A percentile compares a stretch with the other conserved stretches of the same genome.
These are phyloP conservation scores for Chaetomium cochliodes DNA, from an alignment of 495 filamentous ascomycete genomes.

Conservation along the genomic window DNA sequence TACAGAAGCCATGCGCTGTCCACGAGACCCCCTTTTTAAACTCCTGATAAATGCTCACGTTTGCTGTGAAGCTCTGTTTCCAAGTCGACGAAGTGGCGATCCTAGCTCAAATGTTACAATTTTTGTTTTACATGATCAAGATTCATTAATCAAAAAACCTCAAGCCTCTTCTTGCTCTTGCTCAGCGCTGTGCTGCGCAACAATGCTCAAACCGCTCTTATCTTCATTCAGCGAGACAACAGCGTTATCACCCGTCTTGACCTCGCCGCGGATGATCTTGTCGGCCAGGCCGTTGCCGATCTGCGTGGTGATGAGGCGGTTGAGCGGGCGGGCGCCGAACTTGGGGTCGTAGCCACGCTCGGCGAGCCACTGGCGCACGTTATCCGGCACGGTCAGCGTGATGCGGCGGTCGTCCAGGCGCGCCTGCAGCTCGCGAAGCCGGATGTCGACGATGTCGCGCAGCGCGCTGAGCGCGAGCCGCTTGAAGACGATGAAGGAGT, in stretches of 20 bases:
- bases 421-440: constrained; percentile 77
- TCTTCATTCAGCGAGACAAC: constrained; percentile 62
- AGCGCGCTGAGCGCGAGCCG: constrained; percentile 74
- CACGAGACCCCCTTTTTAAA: background rate
- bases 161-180: constrained; percentile 1
- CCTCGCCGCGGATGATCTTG: constrained; percentile 82
- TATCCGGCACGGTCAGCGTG: constrained; percentile 63
- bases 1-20: background rate
- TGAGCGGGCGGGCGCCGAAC: constrained; percentile 91
- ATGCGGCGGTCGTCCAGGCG: constrained; percentile 87
- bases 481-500: constrained; percentile 95
- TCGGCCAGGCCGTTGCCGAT: constrained; percentile 87
- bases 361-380: constrained; percentile 80
- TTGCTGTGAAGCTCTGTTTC: background rate
- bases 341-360: constrained; percentile 85
- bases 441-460: constrained; percentile 89
- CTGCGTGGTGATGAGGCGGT: constrained; percentile 83
- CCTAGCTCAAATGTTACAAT: background rate
- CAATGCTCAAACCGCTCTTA: constrained; percentile 48
- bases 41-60: background rate
- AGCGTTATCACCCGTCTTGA: constrained; percentile 71
- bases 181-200: background rate
- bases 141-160: background rate
- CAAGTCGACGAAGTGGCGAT: constrained; percentile 10
- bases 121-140: background rate